These are phyloP conservation scores for Aspergillus fischeri DNA, from an alignment of 2,329 filamentous ascomycete species.

Conservation along the genomic window DNA sequence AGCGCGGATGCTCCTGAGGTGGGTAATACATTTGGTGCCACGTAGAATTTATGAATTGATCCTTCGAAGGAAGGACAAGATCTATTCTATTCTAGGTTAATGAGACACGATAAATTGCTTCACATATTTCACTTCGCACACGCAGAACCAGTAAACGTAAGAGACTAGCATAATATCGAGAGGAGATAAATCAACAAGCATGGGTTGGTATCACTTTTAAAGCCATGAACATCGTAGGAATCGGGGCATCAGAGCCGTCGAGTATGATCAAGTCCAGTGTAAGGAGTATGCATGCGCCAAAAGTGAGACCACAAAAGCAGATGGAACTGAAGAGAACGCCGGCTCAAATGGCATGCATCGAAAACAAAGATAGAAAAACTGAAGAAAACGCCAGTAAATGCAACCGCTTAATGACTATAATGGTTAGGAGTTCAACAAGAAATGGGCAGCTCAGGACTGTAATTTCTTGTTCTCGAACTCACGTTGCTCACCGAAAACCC, in stretches of 20 bases:
- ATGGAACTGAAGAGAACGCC: conserved; percentile 15
- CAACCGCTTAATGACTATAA: conserved; percentile 26
- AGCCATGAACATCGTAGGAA: not conserved
- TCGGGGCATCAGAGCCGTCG: not conserved
- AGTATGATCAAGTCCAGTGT: not conserved
- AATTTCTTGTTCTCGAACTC: conserved; percentile 53
- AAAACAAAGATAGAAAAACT: conserved; percentile 9
- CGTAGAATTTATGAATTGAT: not conserved
- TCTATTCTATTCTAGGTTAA: not conserved
- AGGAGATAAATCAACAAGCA: not conserved
- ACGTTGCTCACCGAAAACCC: conserved; percentile 86
- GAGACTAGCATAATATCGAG: not conserved
- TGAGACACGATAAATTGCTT: not conserved
- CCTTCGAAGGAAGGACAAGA: not conserved
- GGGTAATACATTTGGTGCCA: not conserved
- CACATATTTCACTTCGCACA: not conserved
- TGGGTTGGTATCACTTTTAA: not conserved
- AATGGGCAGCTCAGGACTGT: conserved; percentile 17
- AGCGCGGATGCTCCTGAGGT: not conserved
- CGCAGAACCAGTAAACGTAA: not conserved
- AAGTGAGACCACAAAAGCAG: not conserved
- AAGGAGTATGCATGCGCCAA: not conserved
- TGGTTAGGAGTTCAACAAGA: not conserved
- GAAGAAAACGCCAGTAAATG: conserved; percentile 25
- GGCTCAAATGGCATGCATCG: conserved; percentile 19